Evolutionary conservation across 192 early-diverging fungal species (phyloP), one percentile per base, ranked within the genome.

Genomic region (Entomortierella chlamydospora): DNA sequence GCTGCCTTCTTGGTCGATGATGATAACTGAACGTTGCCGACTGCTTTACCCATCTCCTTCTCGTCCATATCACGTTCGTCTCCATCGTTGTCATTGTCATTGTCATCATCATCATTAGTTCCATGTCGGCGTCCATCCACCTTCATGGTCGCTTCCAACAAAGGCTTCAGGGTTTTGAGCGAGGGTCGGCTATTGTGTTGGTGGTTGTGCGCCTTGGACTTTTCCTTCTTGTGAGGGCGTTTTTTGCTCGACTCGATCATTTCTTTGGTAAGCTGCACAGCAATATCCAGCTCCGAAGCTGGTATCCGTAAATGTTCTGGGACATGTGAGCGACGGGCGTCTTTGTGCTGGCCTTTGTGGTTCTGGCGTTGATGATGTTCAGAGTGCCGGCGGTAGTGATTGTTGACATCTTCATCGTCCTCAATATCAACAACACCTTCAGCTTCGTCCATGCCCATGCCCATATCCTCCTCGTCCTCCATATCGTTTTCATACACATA

Each of bases 221-320:
- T 50, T 37, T 71, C 42, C 29, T 71, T 61, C 50, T 51, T 55
- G 2, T 62, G 31, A 1, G 26, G 26, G 22, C 52, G 50, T 29
- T 56, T 54, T 41, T 71, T 62, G 13, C 20, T 54, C 12, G 41
- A 28, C 41, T 61, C 58, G 39, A 79, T 70, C 67, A 79, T 79
- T 37, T 79, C 76, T 17, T 63, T 69, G 6, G 76, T 60, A 28
- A 64, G 68, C 20, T 70, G 61, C 45, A 79, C 58, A 1, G 68
- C 76, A 49, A 79, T 28, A 11, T 65, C 68, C 29, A 79, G 56
- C 22, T 79, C 76, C 4, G 47, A 63, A 1, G 68, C 54, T 1
- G 61, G 68, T 30, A 79, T 69, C 18, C 54, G n/a, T 10, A 70
- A 26, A 43, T 68, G 60, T 43, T 64, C 60, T 2, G 65, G 73